These are phyloP conservation scores for Skeletonema grethae DNA, from an alignment of 108 stramenopile genomes.

Conservation along the genomic window DNA sequence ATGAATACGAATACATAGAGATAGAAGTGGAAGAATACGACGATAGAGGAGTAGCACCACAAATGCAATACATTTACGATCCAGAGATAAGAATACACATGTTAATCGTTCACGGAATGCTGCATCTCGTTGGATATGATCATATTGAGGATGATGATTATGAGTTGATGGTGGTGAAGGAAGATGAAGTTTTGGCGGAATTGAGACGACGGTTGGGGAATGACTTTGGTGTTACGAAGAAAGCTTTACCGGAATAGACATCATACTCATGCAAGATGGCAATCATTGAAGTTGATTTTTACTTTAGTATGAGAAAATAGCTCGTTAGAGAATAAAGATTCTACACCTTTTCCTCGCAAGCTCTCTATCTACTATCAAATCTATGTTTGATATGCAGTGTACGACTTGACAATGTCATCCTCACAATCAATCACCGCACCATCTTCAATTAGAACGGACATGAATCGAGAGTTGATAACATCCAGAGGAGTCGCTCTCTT, in stretches of 20 bases:
- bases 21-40: constrained; percentile 65
- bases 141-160: constrained; percentile 94
- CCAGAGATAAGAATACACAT: constrained; percentile 86
- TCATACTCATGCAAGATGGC: too few species aligned
- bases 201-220: constrained; percentile 42
- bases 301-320: not conserved
- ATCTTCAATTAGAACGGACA: constrained; percentile 66
- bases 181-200: constrained; percentile 82
- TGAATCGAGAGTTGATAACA: constrained; percentile 79
- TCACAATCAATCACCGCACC: constrained; percentile 27
- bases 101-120: constrained; percentile 94
- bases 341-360: not conserved
- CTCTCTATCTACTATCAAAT: not conserved
- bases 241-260: constrained; percentile 2
- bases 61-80: constrained; percentile 79
- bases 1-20: constrained; percentile 46
- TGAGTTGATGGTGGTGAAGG: constrained; percentile 85
- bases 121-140: constrained; percentile 95
- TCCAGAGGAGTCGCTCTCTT: constrained; percentile 67
- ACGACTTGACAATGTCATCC: constrained; percentile 50
- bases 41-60: constrained; percentile 89
- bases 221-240: constrained; percentile 29
- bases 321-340: not conserved
- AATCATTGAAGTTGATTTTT: too few species aligned
- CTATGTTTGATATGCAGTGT: constrained; percentile 34